phyloP scores from a whole-genome alignment of 495 filamentous ascomycete genomes.

The Podospora conica region DNA sequence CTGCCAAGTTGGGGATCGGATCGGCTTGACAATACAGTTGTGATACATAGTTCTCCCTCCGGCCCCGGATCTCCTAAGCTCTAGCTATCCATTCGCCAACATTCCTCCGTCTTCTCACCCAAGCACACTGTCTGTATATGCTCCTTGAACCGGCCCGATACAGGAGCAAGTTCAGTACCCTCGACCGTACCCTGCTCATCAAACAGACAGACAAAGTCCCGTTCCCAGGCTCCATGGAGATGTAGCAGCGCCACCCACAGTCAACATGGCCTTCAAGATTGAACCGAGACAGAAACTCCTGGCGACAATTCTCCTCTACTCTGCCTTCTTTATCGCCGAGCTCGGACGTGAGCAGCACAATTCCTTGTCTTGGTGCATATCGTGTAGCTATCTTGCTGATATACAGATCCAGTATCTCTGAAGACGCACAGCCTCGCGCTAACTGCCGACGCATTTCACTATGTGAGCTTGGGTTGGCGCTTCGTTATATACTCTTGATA shows the following conservation, averaged over 20 bases:
- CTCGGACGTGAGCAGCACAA: slow-evolving; percentile 48
- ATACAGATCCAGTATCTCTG: slow-evolving; percentile 56
- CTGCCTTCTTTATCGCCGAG: slow-evolving; percentile 77
- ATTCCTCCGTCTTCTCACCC: not conserved
- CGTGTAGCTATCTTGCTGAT: not conserved
- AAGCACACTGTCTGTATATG: not conserved
- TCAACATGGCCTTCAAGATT: slow-evolving; percentile 30
- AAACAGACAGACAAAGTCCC: not conserved
- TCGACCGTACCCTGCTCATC: not conserved
- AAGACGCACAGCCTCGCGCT: slow-evolving; percentile 82
- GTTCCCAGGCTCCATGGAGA: not conserved
- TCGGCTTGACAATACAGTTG: not conserved
- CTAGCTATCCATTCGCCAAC: not conserved
- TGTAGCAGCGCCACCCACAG: not conserved
- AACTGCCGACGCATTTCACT: slow-evolving; percentile 92
- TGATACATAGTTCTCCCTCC: not conserved
- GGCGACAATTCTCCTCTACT: slow-evolving; percentile 73
- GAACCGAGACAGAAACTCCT: slow-evolving; percentile 55
- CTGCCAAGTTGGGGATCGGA: not conserved
- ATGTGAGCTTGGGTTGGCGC: slow-evolving; percentile 48
- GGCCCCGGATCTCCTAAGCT: not conserved
- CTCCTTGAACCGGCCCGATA: not conserved
- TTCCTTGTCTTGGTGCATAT: not conserved
- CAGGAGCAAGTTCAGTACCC: not conserved
- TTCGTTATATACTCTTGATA: not conserved